These are phyloP conservation scores for Fusarium tjaetaba DNA, from an alignment of 2,329 filamentous ascomycete genomes.

Conservation along the genomic window DNA sequence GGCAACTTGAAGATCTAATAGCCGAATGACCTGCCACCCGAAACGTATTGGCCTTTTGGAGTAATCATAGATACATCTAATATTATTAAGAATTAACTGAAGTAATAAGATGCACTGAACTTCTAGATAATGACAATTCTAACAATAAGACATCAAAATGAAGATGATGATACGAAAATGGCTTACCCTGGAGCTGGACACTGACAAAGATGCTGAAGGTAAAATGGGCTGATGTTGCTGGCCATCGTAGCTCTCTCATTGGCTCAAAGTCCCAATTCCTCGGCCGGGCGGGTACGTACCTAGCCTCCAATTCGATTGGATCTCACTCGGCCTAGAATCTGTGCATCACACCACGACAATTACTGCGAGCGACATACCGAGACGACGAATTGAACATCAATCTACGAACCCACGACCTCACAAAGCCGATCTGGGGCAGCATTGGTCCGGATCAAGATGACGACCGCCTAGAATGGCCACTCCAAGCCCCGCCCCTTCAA, in stretches of 20 bases:
- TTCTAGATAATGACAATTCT: not conserved
- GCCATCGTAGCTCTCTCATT: constrained; percentile 15
- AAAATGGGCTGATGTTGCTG: not conserved
- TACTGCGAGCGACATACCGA: constrained; percentile 34
- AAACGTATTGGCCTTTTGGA: not conserved
- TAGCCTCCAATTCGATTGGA: constrained; percentile 14
- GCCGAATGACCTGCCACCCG: not conserved
- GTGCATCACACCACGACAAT: constrained; percentile 38
- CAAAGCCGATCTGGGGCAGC: not conserved
- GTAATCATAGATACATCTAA: not conserved
- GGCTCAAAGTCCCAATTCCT: not conserved
- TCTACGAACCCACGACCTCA: not conserved
- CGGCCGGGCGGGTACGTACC: constrained; percentile 3
- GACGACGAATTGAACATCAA: constrained; percentile 37
- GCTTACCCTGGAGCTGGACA: not conserved
- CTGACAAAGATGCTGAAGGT: not conserved
- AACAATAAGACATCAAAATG: not conserved
- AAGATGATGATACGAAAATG: not conserved
- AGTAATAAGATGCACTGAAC: not conserved
- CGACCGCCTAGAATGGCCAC: constrained; percentile 54
- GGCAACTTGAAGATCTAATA: not conserved
- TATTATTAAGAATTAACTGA: not conserved
- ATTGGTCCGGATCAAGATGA: constrained; percentile 36
- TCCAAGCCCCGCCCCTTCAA: constrained; percentile 62
- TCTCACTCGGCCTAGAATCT: constrained; percentile 14